Percentiles rank a stretch among this genome's conserved stretches.
Evolutionary conservation across 805 yeast species (phyloP).

Genomic region (Lipomyces kockii): DNA sequence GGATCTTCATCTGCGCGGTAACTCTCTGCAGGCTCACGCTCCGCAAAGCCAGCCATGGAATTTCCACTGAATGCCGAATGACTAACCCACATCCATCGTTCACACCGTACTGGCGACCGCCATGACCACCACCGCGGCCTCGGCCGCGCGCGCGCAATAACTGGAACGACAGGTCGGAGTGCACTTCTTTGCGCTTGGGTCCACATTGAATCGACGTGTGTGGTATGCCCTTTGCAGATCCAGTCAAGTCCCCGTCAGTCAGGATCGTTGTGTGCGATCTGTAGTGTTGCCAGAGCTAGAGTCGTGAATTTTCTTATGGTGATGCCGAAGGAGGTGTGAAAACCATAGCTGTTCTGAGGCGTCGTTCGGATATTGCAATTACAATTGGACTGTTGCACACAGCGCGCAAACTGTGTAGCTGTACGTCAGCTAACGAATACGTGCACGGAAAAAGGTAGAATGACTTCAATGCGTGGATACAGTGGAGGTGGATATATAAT

Average conservation of each 20-base stretch:
- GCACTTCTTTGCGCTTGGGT: not conserved
- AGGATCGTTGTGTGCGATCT: not conserved
- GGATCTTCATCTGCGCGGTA: not conserved
- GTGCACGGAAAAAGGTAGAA: not conserved
- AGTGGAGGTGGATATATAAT: not conserved
- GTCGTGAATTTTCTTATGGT: not conserved
- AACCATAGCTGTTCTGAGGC: not conserved
- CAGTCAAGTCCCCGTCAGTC: not conserved
- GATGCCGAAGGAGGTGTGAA: not conserved
- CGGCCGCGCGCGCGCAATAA: not conserved
- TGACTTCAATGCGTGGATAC: not conserved
- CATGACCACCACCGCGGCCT: not conserved
- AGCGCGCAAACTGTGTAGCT: not conserved
- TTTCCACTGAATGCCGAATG: not conserved
- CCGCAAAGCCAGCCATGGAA: not conserved
- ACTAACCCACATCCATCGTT: not conserved
- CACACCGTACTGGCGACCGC: not conserved
- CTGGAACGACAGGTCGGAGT: not conserved
- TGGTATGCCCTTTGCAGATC: not conserved
- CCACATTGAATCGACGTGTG: not conserved
- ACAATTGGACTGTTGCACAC: not conserved
- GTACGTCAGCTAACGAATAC: not conserved
- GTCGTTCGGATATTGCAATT: not conserved
- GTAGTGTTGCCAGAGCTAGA: not conserved
- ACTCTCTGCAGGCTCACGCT: not conserved